Evolutionary conservation across 2,329 filamentous ascomycete genomes (phyloP), one percentile per base, ranked within the genome.

Genomic region (Zymoseptoria ardabiliae): DNA sequence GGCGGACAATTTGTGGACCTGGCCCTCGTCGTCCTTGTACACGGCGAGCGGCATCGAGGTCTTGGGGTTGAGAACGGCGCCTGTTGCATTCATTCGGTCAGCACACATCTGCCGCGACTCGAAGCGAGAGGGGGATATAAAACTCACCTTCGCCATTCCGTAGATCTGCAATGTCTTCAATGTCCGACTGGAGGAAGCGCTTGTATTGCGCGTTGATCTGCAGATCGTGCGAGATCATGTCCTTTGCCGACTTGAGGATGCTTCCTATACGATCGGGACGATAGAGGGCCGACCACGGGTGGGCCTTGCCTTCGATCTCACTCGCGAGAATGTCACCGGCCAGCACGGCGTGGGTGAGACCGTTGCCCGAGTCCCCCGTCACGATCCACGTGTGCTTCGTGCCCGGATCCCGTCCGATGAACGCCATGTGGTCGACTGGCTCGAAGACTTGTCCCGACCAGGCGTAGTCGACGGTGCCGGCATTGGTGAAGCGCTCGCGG

Each of bases 371-470:
- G 65, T 85, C 82, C 0, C 82, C 82, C 0, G 81, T 85, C 6
- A 82, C 72, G 49, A 85, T 75, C 61, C 79, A 85, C 2, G 79
- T 77, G 65, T 79, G 77, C 45, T 79, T 75, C 11, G 70, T 74
- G 11, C 80, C 81, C 56, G 80, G 79, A 65, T 84, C 83, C 62
- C 76, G 77, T 25, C 82, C 82, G 54, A 84, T 82, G 60, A 80
- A 84, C 0, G 76, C 81, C 74, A 84, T 75, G 66, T 76, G 77
- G 63, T 85, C 82, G 10, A 78, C 75, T 0, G 81, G 80, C 61
- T 85, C 81, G 63, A 80, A 78, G 50, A 85, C 75, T 69, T 85
- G 82, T 0, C 82, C 82, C 35, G 78, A 82, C 82, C 82, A 85
- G 20, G 73, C 73, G 71, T 83, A 85, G 60, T 84, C 82, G 7